phyloP scores from a whole-genome alignment of 345 rosid species.

The Eucalyptus cloeziana region DNA sequence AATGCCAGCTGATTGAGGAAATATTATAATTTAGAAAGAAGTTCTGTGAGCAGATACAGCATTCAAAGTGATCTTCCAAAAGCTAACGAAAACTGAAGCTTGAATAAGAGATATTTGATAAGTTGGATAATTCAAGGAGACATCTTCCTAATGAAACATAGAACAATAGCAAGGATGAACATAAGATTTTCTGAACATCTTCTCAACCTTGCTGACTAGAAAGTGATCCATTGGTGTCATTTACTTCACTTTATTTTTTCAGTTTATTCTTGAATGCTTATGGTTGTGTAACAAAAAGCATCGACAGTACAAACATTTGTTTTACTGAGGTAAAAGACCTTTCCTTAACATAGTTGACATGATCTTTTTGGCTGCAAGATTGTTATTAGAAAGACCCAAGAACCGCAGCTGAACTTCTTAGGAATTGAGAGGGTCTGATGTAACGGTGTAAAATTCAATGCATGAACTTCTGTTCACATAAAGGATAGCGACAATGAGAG shows the following conservation, averaged over 20 bases:
- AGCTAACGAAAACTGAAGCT: not conserved
- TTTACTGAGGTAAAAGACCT: not conserved
- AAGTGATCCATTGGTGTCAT: not conserved
- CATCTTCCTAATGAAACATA: not conserved
- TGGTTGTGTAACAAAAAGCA: not conserved
- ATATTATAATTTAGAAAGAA: not conserved
- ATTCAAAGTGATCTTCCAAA: not conserved
- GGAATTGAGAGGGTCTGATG: not conserved
- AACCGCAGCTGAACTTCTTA: not conserved
- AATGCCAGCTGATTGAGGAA: not conserved
- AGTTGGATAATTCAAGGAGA: not conserved
- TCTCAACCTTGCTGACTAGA: not conserved
- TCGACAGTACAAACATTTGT: not conserved
- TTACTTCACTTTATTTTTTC: not conserved
- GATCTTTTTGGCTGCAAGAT: not conserved
- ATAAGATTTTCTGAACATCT: not conserved
- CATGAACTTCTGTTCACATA: not conserved
- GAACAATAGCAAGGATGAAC: not conserved
- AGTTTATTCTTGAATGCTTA: not conserved
- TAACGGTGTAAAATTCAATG: not conserved
- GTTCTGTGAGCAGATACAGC: not conserved
- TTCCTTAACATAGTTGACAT: not conserved
- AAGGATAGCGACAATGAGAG: not conserved
- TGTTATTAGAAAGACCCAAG: not conserved
- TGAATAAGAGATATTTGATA: not conserved